These are phyloP conservation scores for Raphanus raphanistrum DNA, from an alignment of 345 rosid species.

Conservation along the genomic window DNA sequence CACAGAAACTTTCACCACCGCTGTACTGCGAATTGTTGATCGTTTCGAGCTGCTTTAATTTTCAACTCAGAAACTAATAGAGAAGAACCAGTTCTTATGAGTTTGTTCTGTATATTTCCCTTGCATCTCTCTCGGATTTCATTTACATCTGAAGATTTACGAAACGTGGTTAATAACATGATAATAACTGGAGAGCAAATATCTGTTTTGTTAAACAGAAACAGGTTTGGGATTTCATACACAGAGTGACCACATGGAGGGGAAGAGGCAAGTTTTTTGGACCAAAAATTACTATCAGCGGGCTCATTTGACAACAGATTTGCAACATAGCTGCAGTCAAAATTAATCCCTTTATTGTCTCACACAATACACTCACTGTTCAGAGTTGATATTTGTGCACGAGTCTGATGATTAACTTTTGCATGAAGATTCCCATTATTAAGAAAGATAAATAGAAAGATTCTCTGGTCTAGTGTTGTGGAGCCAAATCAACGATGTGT, in stretches of 20 bases:
- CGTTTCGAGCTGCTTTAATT: too few species aligned
- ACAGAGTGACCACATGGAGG: background rate
- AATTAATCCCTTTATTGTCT: background rate
- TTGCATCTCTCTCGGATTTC: too few species aligned
- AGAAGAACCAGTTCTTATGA: too few species aligned
- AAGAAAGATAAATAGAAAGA: background rate
- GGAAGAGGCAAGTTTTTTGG: constrained; percentile 1
- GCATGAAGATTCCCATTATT: background rate
- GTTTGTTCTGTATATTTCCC: too few species aligned
- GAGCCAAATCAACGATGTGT: background rate
- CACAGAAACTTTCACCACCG: too few species aligned
- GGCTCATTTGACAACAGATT: constrained; percentile 90
- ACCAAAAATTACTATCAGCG: constrained; percentile 65
- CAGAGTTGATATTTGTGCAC: background rate
- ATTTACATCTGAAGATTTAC: too few species aligned
- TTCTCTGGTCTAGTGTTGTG: background rate
- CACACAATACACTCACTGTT: background rate
- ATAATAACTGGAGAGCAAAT: too few species aligned
- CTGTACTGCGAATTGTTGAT: too few species aligned
- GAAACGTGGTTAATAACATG: too few species aligned
- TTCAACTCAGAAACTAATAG: too few species aligned
- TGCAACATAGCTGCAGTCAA: constrained; percentile 93
- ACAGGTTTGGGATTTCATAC: too few species aligned
- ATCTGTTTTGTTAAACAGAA: too few species aligned
- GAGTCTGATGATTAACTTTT: background rate